phyloP scores from a whole-genome alignment of 495 filamentous ascomycete species.

The Cetradonia linearis region DNA sequence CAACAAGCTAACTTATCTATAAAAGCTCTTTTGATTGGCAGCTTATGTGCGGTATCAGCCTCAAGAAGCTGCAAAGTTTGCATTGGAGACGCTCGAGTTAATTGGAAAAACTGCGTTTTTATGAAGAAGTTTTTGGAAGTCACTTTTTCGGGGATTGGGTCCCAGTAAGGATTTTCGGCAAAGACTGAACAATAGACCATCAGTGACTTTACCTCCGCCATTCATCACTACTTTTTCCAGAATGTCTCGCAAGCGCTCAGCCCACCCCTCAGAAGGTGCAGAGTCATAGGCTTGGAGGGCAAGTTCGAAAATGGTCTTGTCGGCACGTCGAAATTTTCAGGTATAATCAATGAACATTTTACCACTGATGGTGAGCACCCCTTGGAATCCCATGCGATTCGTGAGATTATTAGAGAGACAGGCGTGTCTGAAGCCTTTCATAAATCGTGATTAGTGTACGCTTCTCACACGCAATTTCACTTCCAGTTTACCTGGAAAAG shows the following conservation, averaged over 20 bases:
- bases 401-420: not conserved
- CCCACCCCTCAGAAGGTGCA: not conserved
- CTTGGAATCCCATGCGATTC: not conserved
- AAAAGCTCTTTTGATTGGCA: not conserved
- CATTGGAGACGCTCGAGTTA: too few relatives aligned
- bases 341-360: not conserved
- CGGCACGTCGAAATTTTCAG: not conserved
- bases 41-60: too few relatives aligned
- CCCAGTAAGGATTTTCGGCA: not conserved
- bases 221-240: not conserved
- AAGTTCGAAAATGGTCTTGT: not conserved
- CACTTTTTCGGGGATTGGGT: too few relatives aligned
- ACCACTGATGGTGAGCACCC: not conserved
- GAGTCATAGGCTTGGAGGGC: not conserved
- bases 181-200: not conserved
- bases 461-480: not conserved
- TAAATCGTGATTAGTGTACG: not conserved
- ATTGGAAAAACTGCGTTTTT: too few relatives aligned
- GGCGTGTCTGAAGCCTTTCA: not conserved
- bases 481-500: not conserved
- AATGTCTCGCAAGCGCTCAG: not conserved
- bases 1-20: not conserved
- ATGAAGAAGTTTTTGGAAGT: too few relatives aligned
- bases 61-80: too few relatives aligned
- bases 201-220: not conserved